A percentile compares a stretch with the other conserved stretches of the same genome.
Evolutionary conservation across 352 stramenopile species (phyloP).

Genomic region (Phytophthora citricola): DNA sequence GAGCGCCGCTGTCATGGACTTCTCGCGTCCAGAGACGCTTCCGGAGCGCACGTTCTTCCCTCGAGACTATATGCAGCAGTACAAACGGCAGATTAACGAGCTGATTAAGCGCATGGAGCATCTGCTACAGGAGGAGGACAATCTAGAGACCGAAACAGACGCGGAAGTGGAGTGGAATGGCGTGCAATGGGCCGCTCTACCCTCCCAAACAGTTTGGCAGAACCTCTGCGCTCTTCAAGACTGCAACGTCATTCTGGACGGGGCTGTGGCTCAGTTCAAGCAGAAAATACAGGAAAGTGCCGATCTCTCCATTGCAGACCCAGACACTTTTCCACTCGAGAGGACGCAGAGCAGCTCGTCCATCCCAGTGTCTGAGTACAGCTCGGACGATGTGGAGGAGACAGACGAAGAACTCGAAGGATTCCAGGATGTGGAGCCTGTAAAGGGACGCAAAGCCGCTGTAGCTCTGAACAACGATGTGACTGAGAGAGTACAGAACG

Average conservation of each 20-base stretch:
- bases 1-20: constrained; percentile 15
- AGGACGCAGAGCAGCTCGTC: constrained; percentile 52
- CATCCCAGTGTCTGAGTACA: constrained; percentile 55
- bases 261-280: constrained; percentile 52
- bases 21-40: constrained; percentile 43
- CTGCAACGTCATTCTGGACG: constrained; percentile 48
- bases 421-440: constrained; percentile 81
- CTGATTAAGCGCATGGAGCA: constrained; percentile 63
- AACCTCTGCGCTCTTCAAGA: constrained; percentile 71
- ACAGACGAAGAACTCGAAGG: constrained; percentile 54
- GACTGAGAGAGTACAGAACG: constrained; percentile 61
- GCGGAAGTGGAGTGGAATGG: constrained; percentile 41
- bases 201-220: constrained; percentile 66
- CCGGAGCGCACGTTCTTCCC: constrained; percentile 63
- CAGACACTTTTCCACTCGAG: constrained; percentile 49
- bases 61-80: constrained; percentile 58
- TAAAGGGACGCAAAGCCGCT: constrained; percentile 77
- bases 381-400: constrained; percentile 59
- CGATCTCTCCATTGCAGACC: constrained; percentile 51
- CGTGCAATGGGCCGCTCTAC: constrained; percentile 46
- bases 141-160: constrained; percentile 57
- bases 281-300: constrained; percentile 75
- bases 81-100: constrained; percentile 68
- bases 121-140: constrained; percentile 66
- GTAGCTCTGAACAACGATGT: constrained; percentile 83